Percentiles rank a stretch among this genome's conserved stretches.
Conservation (phyloP, 805 yeast species). For the Saturnispora dispora region DNA sequence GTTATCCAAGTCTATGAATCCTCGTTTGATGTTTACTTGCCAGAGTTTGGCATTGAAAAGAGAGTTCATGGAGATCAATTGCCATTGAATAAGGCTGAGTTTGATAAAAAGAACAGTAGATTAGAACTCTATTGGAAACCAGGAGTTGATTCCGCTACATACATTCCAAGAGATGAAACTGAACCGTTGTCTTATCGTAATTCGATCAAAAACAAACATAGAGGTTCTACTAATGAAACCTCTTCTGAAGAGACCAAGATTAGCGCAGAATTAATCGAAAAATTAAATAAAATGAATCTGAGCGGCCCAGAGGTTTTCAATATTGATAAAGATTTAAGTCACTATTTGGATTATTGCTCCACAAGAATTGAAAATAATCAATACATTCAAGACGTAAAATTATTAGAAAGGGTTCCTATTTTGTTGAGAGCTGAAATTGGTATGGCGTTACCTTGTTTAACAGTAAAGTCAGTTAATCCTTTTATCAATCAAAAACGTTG, state of each 20-base stretch:
- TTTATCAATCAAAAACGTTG: conserved; percentile 29
- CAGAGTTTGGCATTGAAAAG: conserved; percentile 91
- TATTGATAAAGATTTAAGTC: conserved; percentile 37
- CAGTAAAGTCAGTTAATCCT: conserved; percentile 87
- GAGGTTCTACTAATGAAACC: conserved; percentile 40
- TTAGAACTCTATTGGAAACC: conserved; percentile 88
- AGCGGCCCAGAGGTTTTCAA: conserved; percentile 14
- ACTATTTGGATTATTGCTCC: conserved; percentile 48
- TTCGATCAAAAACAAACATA: conserved; percentile 68
- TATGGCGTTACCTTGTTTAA: conserved; percentile 90
- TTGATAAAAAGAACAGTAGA: conserved; percentile 54
- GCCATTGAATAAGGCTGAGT: conserved; percentile 88
- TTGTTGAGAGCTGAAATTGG: conserved; percentile 86
- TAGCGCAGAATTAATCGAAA: conserved; percentile 37
- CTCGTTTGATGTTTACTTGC: conserved; percentile 85
- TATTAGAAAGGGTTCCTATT: conserved; percentile 72
- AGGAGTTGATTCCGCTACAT: conserved; percentile 87
- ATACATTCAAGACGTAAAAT: conserved; percentile 73
- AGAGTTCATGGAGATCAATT: conserved; percentile 96
- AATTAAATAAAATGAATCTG: conserved; percentile 42
- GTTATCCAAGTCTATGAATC: conserved; percentile 92
- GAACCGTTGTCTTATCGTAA: conserved; percentile 67
- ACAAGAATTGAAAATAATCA: conserved; percentile 54
- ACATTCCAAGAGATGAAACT: conserved; percentile 82
- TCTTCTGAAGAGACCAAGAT: conserved; percentile 26